Evolutionary conservation across 2,329 filamentous ascomycete genomes (phyloP), one percentile per base, ranked within the genome.

Genomic region (Colletotrichum somersetense): DNA sequence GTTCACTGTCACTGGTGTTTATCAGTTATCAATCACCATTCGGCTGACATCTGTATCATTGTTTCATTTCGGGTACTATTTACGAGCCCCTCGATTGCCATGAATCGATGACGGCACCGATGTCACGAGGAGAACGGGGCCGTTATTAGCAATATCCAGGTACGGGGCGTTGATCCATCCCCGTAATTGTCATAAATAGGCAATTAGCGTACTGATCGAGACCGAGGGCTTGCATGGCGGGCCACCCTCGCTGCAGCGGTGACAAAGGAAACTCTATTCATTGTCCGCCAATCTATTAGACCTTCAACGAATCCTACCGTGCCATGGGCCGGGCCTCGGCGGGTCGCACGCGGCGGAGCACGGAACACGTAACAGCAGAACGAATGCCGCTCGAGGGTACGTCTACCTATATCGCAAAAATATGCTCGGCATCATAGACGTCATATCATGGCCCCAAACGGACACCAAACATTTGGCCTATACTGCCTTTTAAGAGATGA

Each of bases 181-280:
- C 23, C 23, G 23, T 26, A 33, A 14, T 44, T 44, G 40, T 44
- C 57, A 10, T 7, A 18, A 46, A 30, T 30, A 30, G 30, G 30
- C 30, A 30, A 30, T 33, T 26, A 14, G 33, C 26, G 18, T 30
- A 18, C 7, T 33, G 57, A 6, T 46, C 26, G 57, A 61, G 57
- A 23, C 57, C 20, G 57, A 46, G 26, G 26, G 5, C 57, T 30
- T 61, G 57, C 5, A 48, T 26, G 20, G 35, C 26, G 53, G 53
- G 11, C 30, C 38, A 42, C 58, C 23, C 44, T 52, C n/a, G 64
- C 44, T 46, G 48, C 66, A 67, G 66, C 48, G 56, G 40, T 26
- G 48, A 61, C 30, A 40, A 55, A 14, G 8, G 12, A 57, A 71
- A 71, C 56, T 71, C 48, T 71, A 42, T 55, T 61, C 35, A n/a